These are phyloP conservation scores for Kazachstania kunashirensis DNA, from an alignment of 805 yeast species.

Conservation along the genomic window DNA sequence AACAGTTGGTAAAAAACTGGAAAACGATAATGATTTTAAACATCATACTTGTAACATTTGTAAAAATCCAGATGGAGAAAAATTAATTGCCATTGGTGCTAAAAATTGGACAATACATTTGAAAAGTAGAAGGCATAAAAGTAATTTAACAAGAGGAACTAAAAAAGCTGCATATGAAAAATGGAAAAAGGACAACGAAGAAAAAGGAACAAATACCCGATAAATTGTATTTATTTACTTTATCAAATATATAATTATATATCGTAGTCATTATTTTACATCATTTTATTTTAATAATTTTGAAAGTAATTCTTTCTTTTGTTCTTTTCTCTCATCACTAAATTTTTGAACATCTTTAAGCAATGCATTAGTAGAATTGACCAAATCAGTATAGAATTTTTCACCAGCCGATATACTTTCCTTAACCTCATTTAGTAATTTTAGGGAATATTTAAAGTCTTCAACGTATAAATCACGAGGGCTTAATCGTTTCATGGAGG, in stretches of 20 bases:
- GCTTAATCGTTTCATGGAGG: slow-evolving; percentile 11
- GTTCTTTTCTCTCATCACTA: slow-evolving; percentile 41
- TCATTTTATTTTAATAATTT: slow-evolving; percentile 3
- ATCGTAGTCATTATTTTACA: not conserved
- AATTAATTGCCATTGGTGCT: slow-evolving; percentile 62
- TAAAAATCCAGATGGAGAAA: slow-evolving; percentile 41
- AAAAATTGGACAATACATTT: slow-evolving; percentile 62
- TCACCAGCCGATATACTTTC: slow-evolving; percentile 59
- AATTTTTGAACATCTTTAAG: slow-evolving; percentile 42
- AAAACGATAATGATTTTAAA: slow-evolving; percentile 39
- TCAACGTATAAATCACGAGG: slow-evolving; percentile 18
- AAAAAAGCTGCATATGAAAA: slow-evolving; percentile 47
- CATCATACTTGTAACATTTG: slow-evolving; percentile 65
- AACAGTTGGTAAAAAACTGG: slow-evolving; percentile 4
- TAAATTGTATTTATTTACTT: not conserved
- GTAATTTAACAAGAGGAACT: slow-evolving; percentile 38
- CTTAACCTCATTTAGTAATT: slow-evolving; percentile 43
- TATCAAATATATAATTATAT: not conserved
- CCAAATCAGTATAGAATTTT: slow-evolving; percentile 58
- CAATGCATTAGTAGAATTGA: slow-evolving; percentile 36
- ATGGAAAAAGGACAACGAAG: slow-evolving; percentile 17
- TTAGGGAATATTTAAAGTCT: slow-evolving; percentile 18
- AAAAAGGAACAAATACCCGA: not conserved
- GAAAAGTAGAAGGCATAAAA: slow-evolving; percentile 57
- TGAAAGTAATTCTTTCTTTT: slow-evolving; percentile 43